Percentiles rank a stretch among this genome's conserved stretches.
Evolutionary conservation across 73 alveolate species (phyloP).

Genomic region (Paramecium tetraurelia): DNA sequence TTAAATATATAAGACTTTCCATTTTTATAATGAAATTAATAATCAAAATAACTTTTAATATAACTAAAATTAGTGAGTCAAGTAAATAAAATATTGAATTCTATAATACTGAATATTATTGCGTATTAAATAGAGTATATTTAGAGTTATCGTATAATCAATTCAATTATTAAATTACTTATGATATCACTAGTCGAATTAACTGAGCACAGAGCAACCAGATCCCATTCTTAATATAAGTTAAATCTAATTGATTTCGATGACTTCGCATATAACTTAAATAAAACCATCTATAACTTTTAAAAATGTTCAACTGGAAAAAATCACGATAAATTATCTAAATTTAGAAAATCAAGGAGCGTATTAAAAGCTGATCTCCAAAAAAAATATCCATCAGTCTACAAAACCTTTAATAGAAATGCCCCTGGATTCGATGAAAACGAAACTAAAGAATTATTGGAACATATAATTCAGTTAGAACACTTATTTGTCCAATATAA

Average conservation of each 20-base stretch:
- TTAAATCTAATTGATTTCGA: not conserved
- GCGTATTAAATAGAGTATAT: not conserved
- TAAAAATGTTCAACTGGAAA: not conserved
- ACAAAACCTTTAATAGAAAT: not conserved
- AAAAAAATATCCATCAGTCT: not conserved
- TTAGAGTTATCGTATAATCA: not conserved
- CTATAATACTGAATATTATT: not conserved
- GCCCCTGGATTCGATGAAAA: conserved; percentile 17
- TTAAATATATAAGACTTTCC: conserved; percentile 8
- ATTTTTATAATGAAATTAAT: not conserved
- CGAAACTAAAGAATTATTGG: not conserved
- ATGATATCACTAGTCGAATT: not conserved
- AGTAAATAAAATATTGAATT: not conserved
- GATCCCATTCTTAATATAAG: not conserved
- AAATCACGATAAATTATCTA: not conserved
- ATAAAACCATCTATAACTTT: not conserved
- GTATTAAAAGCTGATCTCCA: not conserved
- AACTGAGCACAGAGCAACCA: not conserved
- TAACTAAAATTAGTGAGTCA: not conserved
- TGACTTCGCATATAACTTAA: not conserved
- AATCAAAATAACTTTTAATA: not conserved
- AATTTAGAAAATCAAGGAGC: not conserved
- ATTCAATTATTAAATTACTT: not conserved
- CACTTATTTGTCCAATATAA: not conserved
- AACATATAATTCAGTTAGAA: not conserved